These are phyloP conservation scores for Tricharina praecox DNA, from an alignment of 495 filamentous ascomycete species.

Conservation along the genomic window DNA sequence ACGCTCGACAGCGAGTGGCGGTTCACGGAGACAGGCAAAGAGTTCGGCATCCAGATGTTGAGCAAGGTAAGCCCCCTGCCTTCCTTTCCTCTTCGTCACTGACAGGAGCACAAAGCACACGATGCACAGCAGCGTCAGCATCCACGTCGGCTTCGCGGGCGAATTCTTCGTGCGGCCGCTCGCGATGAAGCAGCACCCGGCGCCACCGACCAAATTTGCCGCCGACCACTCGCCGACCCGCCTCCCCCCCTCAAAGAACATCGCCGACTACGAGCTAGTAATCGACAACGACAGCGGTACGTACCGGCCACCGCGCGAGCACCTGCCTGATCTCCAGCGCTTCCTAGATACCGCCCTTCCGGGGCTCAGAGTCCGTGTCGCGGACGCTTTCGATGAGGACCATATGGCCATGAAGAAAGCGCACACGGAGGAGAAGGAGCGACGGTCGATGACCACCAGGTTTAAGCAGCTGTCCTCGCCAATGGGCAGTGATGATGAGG, in stretches of 20 bases:
- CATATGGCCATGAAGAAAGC: slow-evolving; percentile 46
- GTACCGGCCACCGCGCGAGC: slow-evolving; percentile 64
- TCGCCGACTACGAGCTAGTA: slow-evolving; percentile 60
- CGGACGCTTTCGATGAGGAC: slow-evolving; percentile 54
- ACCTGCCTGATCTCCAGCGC: slow-evolving; percentile 48
- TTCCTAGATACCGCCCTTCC: slow-evolving; percentile 57
- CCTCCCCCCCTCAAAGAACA: slow-evolving; percentile 29
- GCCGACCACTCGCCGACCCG: background rate
- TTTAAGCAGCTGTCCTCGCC: slow-evolving; percentile 26
- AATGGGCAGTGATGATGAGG: slow-evolving; percentile 31
- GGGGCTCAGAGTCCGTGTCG: slow-evolving; percentile 50
- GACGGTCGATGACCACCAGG: background rate
- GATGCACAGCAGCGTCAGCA: slow-evolving; percentile 80
- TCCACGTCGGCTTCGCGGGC: slow-evolving; percentile 77
- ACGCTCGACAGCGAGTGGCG: slow-evolving; percentile 71
- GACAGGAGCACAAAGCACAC: slow-evolving; percentile 41
- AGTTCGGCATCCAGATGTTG: slow-evolving; percentile 81
- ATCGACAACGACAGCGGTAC: slow-evolving; percentile 95
- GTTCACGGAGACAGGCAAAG: slow-evolving; percentile 87
- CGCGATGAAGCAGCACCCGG: slow-evolving; percentile 30
- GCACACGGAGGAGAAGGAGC: slow-evolving; percentile 38
- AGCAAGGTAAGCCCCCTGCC: slow-evolving; percentile 39
- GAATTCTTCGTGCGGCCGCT: slow-evolving; percentile 70
- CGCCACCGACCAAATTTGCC: background rate
- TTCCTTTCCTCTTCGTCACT: background rate